Evolutionary conservation across 2,329 filamentous ascomycete species (phyloP), one percentile per base, ranked within the genome.

Genomic region (Ustulina deusta): DNA sequence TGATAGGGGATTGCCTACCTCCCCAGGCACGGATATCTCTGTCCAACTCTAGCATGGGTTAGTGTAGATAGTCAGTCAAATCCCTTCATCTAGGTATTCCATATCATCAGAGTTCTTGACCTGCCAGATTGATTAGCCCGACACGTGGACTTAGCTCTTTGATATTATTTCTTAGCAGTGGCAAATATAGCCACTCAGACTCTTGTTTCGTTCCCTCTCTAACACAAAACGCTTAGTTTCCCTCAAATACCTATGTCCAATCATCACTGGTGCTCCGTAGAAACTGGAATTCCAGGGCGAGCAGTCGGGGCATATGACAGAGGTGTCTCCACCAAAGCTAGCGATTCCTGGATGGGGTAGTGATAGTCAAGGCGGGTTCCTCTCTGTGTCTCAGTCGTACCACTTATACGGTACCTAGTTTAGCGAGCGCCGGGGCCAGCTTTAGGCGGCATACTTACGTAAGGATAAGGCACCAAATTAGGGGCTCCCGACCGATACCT

Each of bases 261-360:
- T 56, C 38, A 65, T 61, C n/a, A 17, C 27, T 34, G 22, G 44
- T 29, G 38, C 40, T 38, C 15, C 9, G 10, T 13, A 36, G 54
- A 44, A 36, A 40, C 9, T 34, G 32, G 25, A 57, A 51, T 57
- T 25, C 42, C 6, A 52, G 36, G 42, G 29, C 25, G 52, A 61
- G 49, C 36, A 32, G 20, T 61, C 48, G 42, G 56, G 56, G 40
- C 49, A 32, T 49, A 55, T 61, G 40, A 54, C 17, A 34, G 25
- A 40, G 22, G 36, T 27, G 36, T 36, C 63, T 20, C 63, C 49
- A 48, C 55, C 55, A 57, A 58, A 25, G 17, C 48, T 52, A 42
- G 13, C 36, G 15, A 46, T 49, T 34, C 34, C 29, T 17, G 15
- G 36, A 20, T 40, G 20, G 54, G 40, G 57, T 54, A 15, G 38